phyloP scores from a whole-genome alignment of 768 basidiomycete species.

The Boletus bicolor region DNA sequence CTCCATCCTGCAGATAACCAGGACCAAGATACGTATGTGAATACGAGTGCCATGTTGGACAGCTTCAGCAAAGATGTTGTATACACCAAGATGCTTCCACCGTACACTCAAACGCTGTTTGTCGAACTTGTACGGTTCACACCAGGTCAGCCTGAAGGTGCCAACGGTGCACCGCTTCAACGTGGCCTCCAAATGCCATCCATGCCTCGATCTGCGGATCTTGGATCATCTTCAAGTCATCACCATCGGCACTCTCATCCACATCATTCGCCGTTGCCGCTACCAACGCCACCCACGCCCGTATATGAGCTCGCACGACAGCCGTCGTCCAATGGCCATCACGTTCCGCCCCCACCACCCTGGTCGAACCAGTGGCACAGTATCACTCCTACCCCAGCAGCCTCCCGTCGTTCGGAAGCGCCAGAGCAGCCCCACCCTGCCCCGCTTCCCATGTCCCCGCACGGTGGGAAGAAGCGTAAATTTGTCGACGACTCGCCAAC shows the following conservation, averaged over 20 bases:
- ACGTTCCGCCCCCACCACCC: slow-evolving; percentile 34
- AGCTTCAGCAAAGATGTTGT: slow-evolving; percentile 69
- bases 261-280: slow-evolving; percentile 30
- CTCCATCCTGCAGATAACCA: slow-evolving; percentile 36
- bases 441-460: slow-evolving; percentile 25
- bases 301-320: slow-evolving; percentile 33
- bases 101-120: slow-evolving; percentile 65
- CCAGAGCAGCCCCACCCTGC: slow-evolving; percentile 18
- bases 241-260: slow-evolving; percentile 27
- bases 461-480: slow-evolving; percentile 34
- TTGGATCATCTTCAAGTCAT: slow-evolving; percentile 30
- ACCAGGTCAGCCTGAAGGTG: slow-evolving; percentile 30
- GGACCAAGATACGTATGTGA: slow-evolving; percentile 60
- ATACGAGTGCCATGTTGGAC: slow-evolving; percentile 71
- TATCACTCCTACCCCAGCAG: slow-evolving; percentile 12
- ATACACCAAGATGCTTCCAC: slow-evolving; percentile 61
- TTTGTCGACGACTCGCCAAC: slow-evolving; percentile 34
- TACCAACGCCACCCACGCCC: slow-evolving; percentile 34
- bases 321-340: slow-evolving; percentile 32
- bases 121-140: slow-evolving; percentile 61
- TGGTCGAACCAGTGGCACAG: slow-evolving; percentile 34
- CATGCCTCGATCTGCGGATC: slow-evolving; percentile 24
- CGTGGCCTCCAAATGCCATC: slow-evolving; percentile 17
- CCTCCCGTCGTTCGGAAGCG: slow-evolving; percentile 23
- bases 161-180: slow-evolving; percentile 16